A percentile compares a stretch with the other conserved stretches of the same genome.
These are phyloP conservation scores for Salicornia ramosissima DNA, from an alignment of 148 eudicot genomes.

Conservation along the genomic window DNA sequence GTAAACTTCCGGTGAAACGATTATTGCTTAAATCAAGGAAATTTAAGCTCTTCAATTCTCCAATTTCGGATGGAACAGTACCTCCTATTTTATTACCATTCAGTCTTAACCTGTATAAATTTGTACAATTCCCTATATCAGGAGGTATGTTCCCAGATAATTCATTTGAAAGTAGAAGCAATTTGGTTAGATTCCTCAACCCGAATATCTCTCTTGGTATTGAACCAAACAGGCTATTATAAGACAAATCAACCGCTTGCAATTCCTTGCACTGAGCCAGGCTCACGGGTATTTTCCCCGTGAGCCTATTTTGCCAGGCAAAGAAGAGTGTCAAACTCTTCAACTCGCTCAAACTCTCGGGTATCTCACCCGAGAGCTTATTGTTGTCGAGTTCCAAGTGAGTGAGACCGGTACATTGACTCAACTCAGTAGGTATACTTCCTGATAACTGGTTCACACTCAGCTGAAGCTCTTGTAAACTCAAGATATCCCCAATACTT, in stretches of 20 bases:
- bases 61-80: constrained; percentile 81
- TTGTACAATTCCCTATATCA: constrained; percentile 75
- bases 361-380: constrained; percentile 66
- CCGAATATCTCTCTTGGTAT: constrained; percentile 62
- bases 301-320: constrained; percentile 86
- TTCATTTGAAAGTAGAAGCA: constrained; percentile 69
- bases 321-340: constrained; percentile 70
- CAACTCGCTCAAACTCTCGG: constrained; percentile 52
- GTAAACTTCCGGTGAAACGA: constrained; percentile 59
- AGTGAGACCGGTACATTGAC: constrained; percentile 61
- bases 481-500: constrained; percentile 50
- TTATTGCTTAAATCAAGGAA: constrained; percentile 79
- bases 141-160: constrained; percentile 81
- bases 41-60: constrained; percentile 57
- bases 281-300: constrained; percentile 69
- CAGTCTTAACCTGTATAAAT: constrained; percentile 74
- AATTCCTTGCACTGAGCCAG: constrained; percentile 62
- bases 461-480: constrained; percentile 66
- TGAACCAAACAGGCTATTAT: constrained; percentile 59
- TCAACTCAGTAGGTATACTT: constrained; percentile 58
- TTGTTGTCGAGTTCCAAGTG: constrained; percentile 91
- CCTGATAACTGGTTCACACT: constrained; percentile 75
- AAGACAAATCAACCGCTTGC: constrained; percentile 87
- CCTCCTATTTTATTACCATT: constrained; percentile 66
- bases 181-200: constrained; percentile 62